Conservation (phyloP, 441 rosid species). For the Euphorbia celastroides region DNA sequence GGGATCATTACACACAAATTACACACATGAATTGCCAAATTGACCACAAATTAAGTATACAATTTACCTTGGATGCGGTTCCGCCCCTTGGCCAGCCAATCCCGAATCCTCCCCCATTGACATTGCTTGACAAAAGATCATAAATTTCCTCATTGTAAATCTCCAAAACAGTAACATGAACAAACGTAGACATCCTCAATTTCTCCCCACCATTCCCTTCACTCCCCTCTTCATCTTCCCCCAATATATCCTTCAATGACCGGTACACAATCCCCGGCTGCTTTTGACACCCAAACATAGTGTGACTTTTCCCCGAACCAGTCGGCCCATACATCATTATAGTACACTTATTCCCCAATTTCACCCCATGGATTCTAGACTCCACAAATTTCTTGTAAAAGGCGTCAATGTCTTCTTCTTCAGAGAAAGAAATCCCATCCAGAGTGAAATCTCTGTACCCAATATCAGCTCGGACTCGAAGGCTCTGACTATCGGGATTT, state of each 20-base stretch:
- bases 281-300: conserved; percentile 87
- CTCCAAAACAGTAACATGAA: conserved; percentile 91
- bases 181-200: conserved; percentile 44
- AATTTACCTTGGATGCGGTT: conserved; percentile 53
- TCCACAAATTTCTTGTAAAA: conserved; percentile 73
- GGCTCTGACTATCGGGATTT: conserved; percentile 50
- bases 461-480: conserved; percentile 72
- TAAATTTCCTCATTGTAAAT: conserved; percentile 91
- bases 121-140: conserved; percentile 67
- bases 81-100: conserved; percentile 80
- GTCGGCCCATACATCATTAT: conserved; percentile 96
- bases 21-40: conserved; percentile 1
- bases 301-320: conserved; percentile 92
- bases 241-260: conserved; percentile 65
- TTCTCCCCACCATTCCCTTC: conserved; percentile 30
- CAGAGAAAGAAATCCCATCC: conserved; percentile 83
- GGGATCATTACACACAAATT: neutral
- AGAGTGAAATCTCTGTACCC: conserved; percentile 87
- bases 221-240: conserved; percentile 43
- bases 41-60: neutral
- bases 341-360: conserved; percentile 71
- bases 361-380: conserved; percentile 73
- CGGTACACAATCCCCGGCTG: conserved; percentile 85
- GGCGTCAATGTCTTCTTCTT: conserved; percentile 59
- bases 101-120: conserved; percentile 50